phyloP scores from a whole-genome alignment of 495 filamentous ascomycete species.

The Hypoxylon fuscum region DNA sequence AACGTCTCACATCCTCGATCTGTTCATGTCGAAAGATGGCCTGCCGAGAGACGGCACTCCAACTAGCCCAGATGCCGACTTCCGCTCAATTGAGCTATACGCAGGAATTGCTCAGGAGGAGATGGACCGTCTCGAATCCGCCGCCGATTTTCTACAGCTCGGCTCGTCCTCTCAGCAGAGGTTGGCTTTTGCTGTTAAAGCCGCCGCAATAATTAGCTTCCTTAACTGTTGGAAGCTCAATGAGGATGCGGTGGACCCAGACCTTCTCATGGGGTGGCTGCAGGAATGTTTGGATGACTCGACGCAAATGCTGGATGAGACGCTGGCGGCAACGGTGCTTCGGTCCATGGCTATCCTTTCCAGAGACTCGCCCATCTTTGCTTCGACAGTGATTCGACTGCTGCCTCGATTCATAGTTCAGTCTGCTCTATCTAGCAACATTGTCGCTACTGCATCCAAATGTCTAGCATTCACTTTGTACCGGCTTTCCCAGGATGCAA shows the following conservation, averaged over 20 bases:
- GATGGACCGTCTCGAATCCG: conserved; percentile 86
- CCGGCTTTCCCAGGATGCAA: conserved; percentile 85
- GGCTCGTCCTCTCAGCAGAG: conserved; percentile 87
- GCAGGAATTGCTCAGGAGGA: conserved; percentile 80
- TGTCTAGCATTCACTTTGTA: conserved; percentile 82
- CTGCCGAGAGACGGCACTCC: conserved; percentile 49
- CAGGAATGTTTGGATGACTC: conserved; percentile 79
- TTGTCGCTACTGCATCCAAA: conserved; percentile 76
- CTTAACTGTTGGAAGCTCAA: conserved; percentile 83
- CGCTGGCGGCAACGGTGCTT: conserved; percentile 76
- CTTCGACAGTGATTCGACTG: conserved; percentile 79
- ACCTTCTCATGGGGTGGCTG: conserved; percentile 86
- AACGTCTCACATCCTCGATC: conserved; percentile 73
- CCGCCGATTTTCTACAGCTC: conserved; percentile 85
- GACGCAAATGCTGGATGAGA: conserved; percentile 79
- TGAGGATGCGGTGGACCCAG: conserved; percentile 79
- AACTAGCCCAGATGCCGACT: conserved; percentile 56
- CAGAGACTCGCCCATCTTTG: conserved; percentile 72
- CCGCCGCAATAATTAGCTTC: conserved; percentile 80
- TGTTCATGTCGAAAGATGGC: conserved; percentile 67
- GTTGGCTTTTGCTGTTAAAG: conserved; percentile 86
- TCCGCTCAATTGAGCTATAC: conserved; percentile 71
- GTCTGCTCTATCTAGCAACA: conserved; percentile 68
- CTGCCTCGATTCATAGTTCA: conserved; percentile 87
- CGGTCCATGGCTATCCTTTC: conserved; percentile 85